phyloP scores from a whole-genome alignment of 1,284 basidiomycete genomes.

The Pseudozyma tsukubaensis region DNA sequence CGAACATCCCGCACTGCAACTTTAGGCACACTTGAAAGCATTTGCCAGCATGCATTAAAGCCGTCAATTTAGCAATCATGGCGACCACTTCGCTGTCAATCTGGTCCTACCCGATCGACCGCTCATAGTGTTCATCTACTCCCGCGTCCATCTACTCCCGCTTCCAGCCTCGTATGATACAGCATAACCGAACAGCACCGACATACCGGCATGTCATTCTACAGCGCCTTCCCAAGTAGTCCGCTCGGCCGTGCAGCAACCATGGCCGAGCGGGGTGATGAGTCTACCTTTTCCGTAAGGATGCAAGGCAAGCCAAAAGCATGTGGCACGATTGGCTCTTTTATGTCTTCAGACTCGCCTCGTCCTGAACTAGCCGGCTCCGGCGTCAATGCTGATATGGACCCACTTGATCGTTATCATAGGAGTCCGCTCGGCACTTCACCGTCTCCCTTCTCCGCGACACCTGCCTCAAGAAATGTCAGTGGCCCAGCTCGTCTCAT shows the following conservation, averaged over 20 bases:
- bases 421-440: background rate
- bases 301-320: background rate
- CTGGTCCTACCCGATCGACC: too few relatives aligned
- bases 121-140: too few relatives aligned
- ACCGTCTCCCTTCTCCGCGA: background rate
- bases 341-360: background rate
- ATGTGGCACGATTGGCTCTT: constrained; percentile 1
- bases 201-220: constrained; percentile 20
- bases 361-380: background rate
- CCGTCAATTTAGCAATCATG: too few relatives aligned
- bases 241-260: constrained; percentile 49
- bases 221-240: constrained; percentile 47
- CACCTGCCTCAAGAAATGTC: constrained; percentile 24
- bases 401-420: background rate
- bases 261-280: background rate
- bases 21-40: too few relatives aligned
- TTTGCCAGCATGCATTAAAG: too few relatives aligned
- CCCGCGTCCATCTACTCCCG: too few relatives aligned
- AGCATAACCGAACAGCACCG: background rate
- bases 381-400: background rate
- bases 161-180: too few relatives aligned
- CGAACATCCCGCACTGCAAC: too few relatives aligned
- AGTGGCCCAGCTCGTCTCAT: constrained; percentile 36
- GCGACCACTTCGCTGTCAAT: too few relatives aligned
- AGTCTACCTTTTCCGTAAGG: background rate